A percentile compares a stretch with the other conserved stretches of the same genome.
Conservation (phyloP, 2,329 filamentous ascomycete genomes). For the Penicillium sp. region DNA sequence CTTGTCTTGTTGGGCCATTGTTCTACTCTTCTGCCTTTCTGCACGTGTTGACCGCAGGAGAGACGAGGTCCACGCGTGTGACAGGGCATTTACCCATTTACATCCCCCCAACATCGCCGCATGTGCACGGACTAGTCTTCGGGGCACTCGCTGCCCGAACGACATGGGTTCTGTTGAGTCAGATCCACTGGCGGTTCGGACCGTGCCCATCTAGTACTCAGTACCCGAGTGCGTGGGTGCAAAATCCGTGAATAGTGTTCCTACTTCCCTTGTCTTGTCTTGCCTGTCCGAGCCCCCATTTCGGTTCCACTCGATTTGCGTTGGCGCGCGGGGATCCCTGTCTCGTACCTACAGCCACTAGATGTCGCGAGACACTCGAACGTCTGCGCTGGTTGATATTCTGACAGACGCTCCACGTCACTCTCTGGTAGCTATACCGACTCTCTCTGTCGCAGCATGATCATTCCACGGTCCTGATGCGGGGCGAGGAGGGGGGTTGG, state of each 20-base stretch:
- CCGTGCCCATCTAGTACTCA: constrained; percentile 16
- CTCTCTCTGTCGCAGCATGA: constrained; percentile 19
- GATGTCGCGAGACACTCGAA: constrained; percentile 23
- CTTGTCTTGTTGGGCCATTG: background rate
- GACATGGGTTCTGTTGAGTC: constrained; percentile 16
- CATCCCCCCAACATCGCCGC: constrained; percentile 5
- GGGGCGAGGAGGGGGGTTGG: constrained; percentile 19
- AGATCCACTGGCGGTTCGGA: constrained; percentile 28
- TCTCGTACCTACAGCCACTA: constrained; percentile 25
- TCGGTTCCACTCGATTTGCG: constrained; percentile 2
- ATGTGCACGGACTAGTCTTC: constrained; percentile 3
- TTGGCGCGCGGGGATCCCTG: constrained; percentile 12
- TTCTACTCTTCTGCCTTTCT: background rate
- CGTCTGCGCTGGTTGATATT: constrained; percentile 25
- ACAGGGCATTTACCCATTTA: constrained; percentile 9
- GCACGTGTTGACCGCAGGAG: constrained; percentile 11
- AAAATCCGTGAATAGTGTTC: background rate
- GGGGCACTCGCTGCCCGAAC: constrained; percentile 28
- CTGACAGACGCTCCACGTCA: constrained; percentile 34
- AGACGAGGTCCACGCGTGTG: constrained; percentile 8
- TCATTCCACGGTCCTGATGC: constrained; percentile 20
- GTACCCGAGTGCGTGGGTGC: background rate
- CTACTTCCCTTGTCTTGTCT: background rate
- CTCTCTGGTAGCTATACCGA: constrained; percentile 19
- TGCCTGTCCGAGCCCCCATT: background rate